Percentiles rank a stretch among this genome's conserved stretches.
These are phyloP conservation scores for Tetraselmis chui DNA, from an alignment of 139 green algal genomes.

Conservation along the genomic window DNA sequence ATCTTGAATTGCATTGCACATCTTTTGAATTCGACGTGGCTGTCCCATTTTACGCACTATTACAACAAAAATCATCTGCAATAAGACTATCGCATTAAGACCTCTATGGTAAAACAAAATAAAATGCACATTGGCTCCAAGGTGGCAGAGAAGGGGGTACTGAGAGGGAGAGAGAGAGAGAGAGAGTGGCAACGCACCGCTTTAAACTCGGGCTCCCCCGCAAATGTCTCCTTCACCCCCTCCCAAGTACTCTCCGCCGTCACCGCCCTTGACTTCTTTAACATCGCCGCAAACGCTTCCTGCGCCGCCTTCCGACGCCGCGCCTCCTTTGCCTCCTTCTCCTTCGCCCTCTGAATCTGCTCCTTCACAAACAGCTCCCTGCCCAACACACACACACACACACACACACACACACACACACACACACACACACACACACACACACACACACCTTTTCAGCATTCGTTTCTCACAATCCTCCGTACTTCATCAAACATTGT, in stretches of 20 bases:
- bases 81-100: too few species aligned
- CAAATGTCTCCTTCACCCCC: constrained; percentile 28
- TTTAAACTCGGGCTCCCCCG: constrained; percentile 41
- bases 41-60: too few species aligned
- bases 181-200: constrained; percentile 23
- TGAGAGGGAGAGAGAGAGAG: too few species aligned
- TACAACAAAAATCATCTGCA: too few species aligned
- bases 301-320: constrained; percentile 5
- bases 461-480: neutral
- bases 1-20: too few species aligned
- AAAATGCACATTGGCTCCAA: too few species aligned
- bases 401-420: constrained; percentile 35
- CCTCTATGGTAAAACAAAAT: too few species aligned
- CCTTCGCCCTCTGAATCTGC: constrained; percentile 13
- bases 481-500: constrained; percentile 2
- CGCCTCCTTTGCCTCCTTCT: constrained; percentile 31
- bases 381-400: constrained; percentile 8
- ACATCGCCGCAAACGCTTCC: constrained; percentile 40
- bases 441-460: neutral
- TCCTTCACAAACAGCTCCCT: constrained; percentile 6
- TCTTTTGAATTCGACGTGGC: too few species aligned
- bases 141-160: neutral
- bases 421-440: constrained; percentile 41
- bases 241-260: constrained; percentile 38
- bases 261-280: constrained; percentile 36